Base-by-base conservation (phyloP, 2,329 filamentous ascomycete species). In the Clonostachys rhizophaga region DNA sequence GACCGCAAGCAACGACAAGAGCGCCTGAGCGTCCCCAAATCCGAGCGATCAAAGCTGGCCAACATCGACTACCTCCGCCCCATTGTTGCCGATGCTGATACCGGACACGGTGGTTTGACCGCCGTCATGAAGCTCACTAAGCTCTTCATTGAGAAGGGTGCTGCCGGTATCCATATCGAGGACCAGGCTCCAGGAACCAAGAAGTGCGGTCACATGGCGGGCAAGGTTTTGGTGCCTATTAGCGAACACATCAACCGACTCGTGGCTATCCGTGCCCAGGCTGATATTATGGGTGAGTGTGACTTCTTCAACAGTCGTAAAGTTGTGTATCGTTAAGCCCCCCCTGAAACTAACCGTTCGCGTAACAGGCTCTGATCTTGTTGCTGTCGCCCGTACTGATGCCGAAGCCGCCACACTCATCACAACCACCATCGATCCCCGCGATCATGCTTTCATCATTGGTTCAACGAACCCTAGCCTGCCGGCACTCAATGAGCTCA, bases 121-220 rank as follows among this genome's bases (percentile, higher is more conserved):
- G 94, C 94, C 47, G 87, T 97, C 59, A 97, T 99, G 94, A 99
- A 97, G 79, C 83, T 99, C 58, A 97, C 94, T 54, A 96, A 96
- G 78, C 82, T 97, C 48, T 97, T 99, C 68, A 74, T 97, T 54
- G 94, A 99, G 76, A 91, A 91, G 69, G 94, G 94, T 58, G 94
- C 94, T 42, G 94, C 94, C 40, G 94, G 94, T 55, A 96, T 99
- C 61, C 94, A 99, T 72, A 96, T 99, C 58, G 94, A 99, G 72
- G 94, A 99, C 67, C 94, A 97, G 71, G 92, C 94, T 5, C 92
- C 94, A 4, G 94, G 94, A 47, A 97, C 94, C 44, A 99, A 99
- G 83, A 99, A 99, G 81, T 99, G 94, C 68, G 94, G 94, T 53
- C 94, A 97, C 74, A 97, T 97, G 94, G 94, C 94, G 55, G 94